Evolutionary conservation across 768 basidiomycete species (phyloP).

Genomic region (Kwoniella heveanensis): DNA sequence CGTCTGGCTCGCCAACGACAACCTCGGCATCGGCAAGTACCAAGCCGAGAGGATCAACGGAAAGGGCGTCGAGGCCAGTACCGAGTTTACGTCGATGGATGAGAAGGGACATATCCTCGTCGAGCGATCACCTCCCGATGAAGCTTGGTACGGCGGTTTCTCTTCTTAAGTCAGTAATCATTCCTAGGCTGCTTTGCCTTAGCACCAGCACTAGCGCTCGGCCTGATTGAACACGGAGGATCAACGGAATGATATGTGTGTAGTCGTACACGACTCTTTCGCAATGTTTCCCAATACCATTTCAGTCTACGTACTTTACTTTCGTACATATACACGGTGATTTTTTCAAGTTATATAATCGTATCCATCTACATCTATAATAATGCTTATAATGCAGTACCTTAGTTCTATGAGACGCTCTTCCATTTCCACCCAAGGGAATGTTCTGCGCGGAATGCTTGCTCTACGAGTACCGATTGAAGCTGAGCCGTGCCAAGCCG

Average conservation of each 20-base stretch:
- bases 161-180: slow-evolving; percentile 19
- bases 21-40: slow-evolving; percentile 51
- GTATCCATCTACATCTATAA: neutral
- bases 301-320: neutral
- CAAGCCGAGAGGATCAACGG: slow-evolving; percentile 51
- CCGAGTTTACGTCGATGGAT: slow-evolving; percentile 52
- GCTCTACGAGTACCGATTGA: too few species aligned
- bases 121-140: slow-evolving; percentile 52
- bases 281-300: neutral
- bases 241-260: neutral
- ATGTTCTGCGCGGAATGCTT: too few species aligned
- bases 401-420: too few species aligned
- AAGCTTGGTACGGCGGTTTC: slow-evolving; percentile 53
- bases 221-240: neutral
- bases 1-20: slow-evolving; percentile 56
- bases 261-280: neutral
- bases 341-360: neutral
- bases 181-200: neutral
- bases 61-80: slow-evolving; percentile 48
- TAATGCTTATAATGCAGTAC: neutral
- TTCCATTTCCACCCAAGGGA: too few species aligned
- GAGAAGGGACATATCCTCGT: slow-evolving; percentile 47
- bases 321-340: neutral
- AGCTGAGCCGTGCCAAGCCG: too few species aligned
- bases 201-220: too few species aligned